Percentiles rank a stretch among this genome's conserved stretches.
Evolutionary conservation across 108 stramenopile species (phyloP).

Genomic region (Nitzschia sp.): DNA sequence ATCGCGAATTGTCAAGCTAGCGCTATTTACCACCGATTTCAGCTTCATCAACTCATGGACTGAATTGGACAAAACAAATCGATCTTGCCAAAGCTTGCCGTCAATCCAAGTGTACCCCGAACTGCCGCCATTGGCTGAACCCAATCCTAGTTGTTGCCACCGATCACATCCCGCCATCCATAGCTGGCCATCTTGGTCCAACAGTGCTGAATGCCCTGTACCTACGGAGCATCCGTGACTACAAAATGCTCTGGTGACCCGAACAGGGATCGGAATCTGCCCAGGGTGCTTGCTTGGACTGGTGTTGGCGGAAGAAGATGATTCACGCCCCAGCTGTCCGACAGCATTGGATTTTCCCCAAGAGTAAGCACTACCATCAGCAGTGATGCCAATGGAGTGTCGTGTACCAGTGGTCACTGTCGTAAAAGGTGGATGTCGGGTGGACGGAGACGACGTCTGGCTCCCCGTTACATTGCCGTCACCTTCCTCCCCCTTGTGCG

Average conservation of each 20-base stretch:
- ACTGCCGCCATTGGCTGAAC: constrained; percentile 53
- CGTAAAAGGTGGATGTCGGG: too few species aligned
- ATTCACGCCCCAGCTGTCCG: constrained; percentile 40
- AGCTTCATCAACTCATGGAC: constrained; percentile 34
- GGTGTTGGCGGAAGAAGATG: not conserved
- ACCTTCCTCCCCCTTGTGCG: too few species aligned
- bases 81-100: constrained; percentile 56
- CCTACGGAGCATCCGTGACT: constrained; percentile 41
- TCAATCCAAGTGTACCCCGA: constrained; percentile 70
- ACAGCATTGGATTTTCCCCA: constrained; percentile 35
- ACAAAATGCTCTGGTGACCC: constrained; percentile 34
- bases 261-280: not conserved
- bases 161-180: constrained; percentile 73
- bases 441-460: not conserved
- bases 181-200: constrained; percentile 44
- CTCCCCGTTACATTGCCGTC: not conserved
- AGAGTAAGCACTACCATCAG: constrained; percentile 15
- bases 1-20: constrained; percentile 38
- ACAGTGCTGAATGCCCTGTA: constrained; percentile 62
- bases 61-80: constrained; percentile 34
- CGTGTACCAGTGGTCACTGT: constrained; percentile 21
- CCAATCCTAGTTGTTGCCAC: constrained; percentile 76
- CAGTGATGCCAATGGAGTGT: constrained; percentile 33
- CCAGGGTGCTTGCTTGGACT: constrained; percentile 1
- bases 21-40: constrained; percentile 20